Evolutionary conservation across 169 alveolate genomes (phyloP), one percentile per base, ranked within the genome.

Genomic region (Plasmodium yoelii): DNA sequence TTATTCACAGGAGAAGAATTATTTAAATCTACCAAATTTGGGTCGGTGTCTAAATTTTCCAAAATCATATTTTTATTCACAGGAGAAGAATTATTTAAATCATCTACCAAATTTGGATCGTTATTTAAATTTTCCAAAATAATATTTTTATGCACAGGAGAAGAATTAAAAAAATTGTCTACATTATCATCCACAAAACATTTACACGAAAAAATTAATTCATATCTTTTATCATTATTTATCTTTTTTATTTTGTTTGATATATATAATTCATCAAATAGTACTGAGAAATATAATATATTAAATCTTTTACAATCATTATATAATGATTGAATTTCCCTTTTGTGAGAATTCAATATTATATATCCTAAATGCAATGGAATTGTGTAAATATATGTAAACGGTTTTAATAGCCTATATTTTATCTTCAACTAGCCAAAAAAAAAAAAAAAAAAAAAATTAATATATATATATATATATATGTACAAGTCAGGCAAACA

Each of bases 241-340:
- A 70, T 74, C 18, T 15, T 92, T 63, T 90, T 75, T 26, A 93
- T 73, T 26, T 86, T 63, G 19, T 80, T 88, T 15, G 87, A 56
- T 6, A 55, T 82, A 18, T 47, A 65, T 42, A 87, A 72, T 10
- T 67, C 92, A 46, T 84, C 84, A 19, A 93, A 56, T 28, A 88
- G 67, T 26, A 93, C 34, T 6, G 96, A 71, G 73, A 93, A 74
- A 34, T 89, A 51, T 26, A 93, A 6, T 67, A 63, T 65, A 19
- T 88, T 57, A 75, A 73, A 87, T 34, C 88, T 64, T 53, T 57
- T 89, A 74, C 96, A 93, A 53, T 93, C 96, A 84, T 87, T 64
- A 55, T 92, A 89, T 42, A 93, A 18, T 42, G 91, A 89, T 47
- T 93, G 91, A 10, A 93, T 72, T 55, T 53, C 88, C 15, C 7